Conservation (phyloP, 2,329 filamentous ascomycete species). For the Colletotrichum spinosum region DNA sequence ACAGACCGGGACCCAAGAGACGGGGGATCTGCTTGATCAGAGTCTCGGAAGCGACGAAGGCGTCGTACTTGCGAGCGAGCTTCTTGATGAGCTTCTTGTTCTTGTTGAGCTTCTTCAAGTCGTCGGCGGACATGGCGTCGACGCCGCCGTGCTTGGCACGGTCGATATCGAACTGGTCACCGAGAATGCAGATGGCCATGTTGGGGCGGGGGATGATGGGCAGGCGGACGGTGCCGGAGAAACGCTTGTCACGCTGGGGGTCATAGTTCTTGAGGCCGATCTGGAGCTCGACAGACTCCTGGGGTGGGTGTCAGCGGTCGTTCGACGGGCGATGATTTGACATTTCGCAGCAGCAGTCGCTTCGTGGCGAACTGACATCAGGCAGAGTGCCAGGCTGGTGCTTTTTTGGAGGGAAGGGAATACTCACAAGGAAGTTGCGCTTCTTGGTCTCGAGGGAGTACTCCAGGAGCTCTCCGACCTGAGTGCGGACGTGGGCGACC, state of each 20-base stretch:
- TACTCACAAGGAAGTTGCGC: slow-evolving; percentile 85
- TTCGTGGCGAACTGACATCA: no score
- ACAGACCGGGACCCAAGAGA: slow-evolving; percentile 98
- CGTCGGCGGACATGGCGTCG: slow-evolving; percentile 97
- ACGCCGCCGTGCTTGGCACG: slow-evolving; percentile 99
- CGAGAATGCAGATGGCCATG: slow-evolving; percentile 85
- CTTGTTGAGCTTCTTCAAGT: slow-evolving; percentile 99
- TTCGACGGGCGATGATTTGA: slow-evolving; percentile 46
- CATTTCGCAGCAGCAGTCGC: no score
- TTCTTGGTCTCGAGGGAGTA: slow-evolving; percentile 98
- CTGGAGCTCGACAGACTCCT: slow-evolving; percentile 86
- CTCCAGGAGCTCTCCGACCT: slow-evolving; percentile 93
- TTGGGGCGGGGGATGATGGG: slow-evolving; percentile 90
- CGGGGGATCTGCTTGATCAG: slow-evolving; percentile 99
- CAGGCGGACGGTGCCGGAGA: slow-evolving; percentile 98
- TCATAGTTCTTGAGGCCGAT: slow-evolving; percentile 99
- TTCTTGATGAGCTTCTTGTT: slow-evolving; percentile 99
- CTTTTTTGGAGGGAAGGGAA: not conserved
- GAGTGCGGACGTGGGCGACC: slow-evolving; percentile 93
- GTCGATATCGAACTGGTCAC: slow-evolving; percentile 96
- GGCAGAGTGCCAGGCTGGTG: no score
- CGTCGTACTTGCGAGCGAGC: slow-evolving; percentile 99
- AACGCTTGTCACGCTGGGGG: slow-evolving; percentile 99
- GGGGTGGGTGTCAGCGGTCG: slow-evolving; percentile 9
- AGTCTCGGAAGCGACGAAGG: slow-evolving; percentile 95